Conservation (phyloP, 306 rosid species). For the Macrotyloma uniflorum region DNA sequence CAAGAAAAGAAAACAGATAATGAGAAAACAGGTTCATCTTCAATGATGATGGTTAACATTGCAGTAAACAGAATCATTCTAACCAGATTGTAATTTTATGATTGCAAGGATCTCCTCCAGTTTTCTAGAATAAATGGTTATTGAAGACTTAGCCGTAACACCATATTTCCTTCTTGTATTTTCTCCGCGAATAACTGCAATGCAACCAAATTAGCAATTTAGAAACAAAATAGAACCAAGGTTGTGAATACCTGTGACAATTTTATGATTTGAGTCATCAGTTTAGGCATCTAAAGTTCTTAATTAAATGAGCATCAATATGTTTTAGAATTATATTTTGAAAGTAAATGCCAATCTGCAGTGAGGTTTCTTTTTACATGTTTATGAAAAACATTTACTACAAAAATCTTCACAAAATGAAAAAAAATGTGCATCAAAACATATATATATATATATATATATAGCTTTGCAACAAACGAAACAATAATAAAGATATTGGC, state of each 20-base stretch:
- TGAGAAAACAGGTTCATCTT: slow-evolving; percentile 38
- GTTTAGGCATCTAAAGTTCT: slow-evolving; percentile 12
- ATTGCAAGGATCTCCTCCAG: slow-evolving; percentile 61
- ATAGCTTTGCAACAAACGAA: slow-evolving; percentile 29
- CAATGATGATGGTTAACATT: background rate
- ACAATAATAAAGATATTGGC: slow-evolving; percentile 36
- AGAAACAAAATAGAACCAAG: slow-evolving; percentile 24
- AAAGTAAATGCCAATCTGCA: slow-evolving; percentile 5
- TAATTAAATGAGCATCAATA: background rate
- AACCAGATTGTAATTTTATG: slow-evolving; percentile 74
- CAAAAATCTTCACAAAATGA: slow-evolving; percentile 26
- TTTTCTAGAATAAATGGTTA: slow-evolving; percentile 51
- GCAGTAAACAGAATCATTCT: slow-evolving; percentile 27
- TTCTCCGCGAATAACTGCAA: slow-evolving; percentile 82
- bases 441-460: no score
- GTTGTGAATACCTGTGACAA: background rate
- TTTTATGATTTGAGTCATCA: slow-evolving; percentile 22
- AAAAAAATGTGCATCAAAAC: slow-evolving; percentile 26
- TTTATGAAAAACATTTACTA: slow-evolving; percentile 1
- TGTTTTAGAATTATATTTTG: slow-evolving; percentile 22
- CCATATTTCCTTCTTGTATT: slow-evolving; percentile 53
- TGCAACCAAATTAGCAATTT: slow-evolving; percentile 2
- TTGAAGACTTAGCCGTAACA: slow-evolving; percentile 36
- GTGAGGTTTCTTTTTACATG: slow-evolving; percentile 12
- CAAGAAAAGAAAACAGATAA: slow-evolving; percentile 34